phyloP scores from a whole-genome alignment of 2,329 filamentous ascomycete genomes.

The Anthostomella pinea region DNA sequence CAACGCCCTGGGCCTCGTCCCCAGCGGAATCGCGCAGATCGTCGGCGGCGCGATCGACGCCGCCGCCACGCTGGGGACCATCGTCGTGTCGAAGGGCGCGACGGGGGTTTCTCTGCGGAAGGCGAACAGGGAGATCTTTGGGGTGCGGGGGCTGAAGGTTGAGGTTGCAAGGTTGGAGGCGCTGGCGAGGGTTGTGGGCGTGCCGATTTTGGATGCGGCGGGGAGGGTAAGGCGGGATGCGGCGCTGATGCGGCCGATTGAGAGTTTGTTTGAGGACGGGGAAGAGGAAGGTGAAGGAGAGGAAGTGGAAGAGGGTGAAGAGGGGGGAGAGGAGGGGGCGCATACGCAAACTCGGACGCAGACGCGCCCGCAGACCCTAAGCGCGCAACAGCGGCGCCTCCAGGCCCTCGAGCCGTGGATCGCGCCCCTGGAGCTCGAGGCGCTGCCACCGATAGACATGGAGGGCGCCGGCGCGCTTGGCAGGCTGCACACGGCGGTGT shows the following conservation, averaged over 20 bases:
- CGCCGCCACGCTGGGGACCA: conserved; percentile 3
- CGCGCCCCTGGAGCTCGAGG: conserved; percentile 5
- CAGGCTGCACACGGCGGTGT: conserved; percentile 7
- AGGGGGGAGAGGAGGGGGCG: too few species aligned
- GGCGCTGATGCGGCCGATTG: conserved; percentile 5
- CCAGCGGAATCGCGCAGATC: conserved; percentile 5
- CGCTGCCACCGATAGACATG: conserved; percentile 7
- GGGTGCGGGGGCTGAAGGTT: conserved; percentile 9
- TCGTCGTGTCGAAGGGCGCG: conserved; percentile 8
- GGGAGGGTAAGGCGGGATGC: conserved; percentile 4
- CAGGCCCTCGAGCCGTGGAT: conserved; percentile 9
- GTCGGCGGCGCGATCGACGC: conserved; percentile 4
- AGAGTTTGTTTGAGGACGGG: too few species aligned
- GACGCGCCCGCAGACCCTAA: conserved; percentile 4
- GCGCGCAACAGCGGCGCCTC: conserved; percentile 6
- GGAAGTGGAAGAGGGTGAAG: too few species aligned
- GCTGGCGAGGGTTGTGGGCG: conserved; percentile 6
- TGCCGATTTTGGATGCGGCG: conserved; percentile 7
- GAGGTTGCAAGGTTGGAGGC: conserved; percentile 12
- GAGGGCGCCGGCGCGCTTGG: conserved; percentile 8
- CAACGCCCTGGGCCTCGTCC: conserved; percentile 5
- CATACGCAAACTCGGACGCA: too few species aligned
- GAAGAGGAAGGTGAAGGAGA: too few species aligned
- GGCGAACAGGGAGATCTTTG: conserved; percentile 7
- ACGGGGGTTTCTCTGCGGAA: conserved; percentile 7